Evolutionary conservation across 2,329 filamentous ascomycete genomes (phyloP).

Genomic region (Polychaeton citri): DNA sequence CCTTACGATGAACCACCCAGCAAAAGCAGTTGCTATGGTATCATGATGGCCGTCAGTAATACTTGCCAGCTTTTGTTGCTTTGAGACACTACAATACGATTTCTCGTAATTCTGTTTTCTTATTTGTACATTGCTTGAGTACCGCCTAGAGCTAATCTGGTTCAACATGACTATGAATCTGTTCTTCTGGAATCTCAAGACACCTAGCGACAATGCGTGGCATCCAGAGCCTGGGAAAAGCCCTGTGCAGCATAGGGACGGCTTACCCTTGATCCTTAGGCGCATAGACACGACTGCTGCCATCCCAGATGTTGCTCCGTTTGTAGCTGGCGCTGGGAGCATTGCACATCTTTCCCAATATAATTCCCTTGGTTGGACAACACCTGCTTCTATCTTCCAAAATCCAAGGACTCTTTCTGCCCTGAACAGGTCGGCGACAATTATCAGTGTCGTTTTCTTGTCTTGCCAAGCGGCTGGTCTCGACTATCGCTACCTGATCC

Average conservation of each 20-base stretch:
- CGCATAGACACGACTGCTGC: constrained; percentile 16
- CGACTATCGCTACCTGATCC: constrained; percentile 17
- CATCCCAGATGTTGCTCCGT: constrained; percentile 16
- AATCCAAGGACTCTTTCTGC: constrained; percentile 17
- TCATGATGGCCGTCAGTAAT: too few relatives aligned
- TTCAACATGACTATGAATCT: too few relatives aligned
- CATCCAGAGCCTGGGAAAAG: constrained; percentile 12
- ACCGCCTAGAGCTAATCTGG: too few relatives aligned
- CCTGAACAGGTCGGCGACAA: constrained; percentile 12
- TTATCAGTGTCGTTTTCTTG: constrained; percentile 11
- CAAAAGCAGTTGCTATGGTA: too few relatives aligned
- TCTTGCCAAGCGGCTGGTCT: constrained; percentile 12
- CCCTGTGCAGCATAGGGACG: constrained; percentile 6
- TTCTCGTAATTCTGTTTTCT: too few relatives aligned
- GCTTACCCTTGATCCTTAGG: constrained; percentile 10
- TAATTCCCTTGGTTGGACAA: constrained; percentile 15
- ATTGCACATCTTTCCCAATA: constrained; percentile 16
- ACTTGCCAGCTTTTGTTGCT: too few relatives aligned
- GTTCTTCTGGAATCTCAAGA: constrained; percentile 20
- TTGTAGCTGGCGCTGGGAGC: constrained; percentile 13
- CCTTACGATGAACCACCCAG: too few relatives aligned
- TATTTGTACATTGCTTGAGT: too few relatives aligned
- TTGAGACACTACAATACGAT: too few relatives aligned
- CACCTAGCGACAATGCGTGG: constrained; percentile 15
- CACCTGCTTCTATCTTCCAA: constrained; percentile 13